phyloP scores from a whole-genome alignment of 1,284 basidiomycete species.

The Taiwanofungus camphoratus region DNA sequence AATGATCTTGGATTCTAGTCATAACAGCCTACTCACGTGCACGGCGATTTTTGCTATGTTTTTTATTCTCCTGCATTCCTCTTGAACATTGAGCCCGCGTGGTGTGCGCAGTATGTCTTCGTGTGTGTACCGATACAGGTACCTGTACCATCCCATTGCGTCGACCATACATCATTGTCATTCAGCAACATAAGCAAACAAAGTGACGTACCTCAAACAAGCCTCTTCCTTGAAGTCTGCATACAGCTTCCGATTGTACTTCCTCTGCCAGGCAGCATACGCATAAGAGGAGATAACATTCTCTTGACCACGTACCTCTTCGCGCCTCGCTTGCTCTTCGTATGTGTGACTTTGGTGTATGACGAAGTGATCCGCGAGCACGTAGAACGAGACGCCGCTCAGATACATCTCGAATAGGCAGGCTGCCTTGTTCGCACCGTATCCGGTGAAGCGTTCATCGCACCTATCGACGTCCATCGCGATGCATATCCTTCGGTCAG shows the following conservation, averaged over 20 bases:
- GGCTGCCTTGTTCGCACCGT: slow-evolving; percentile 70
- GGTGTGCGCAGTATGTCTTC: slow-evolving; percentile 43
- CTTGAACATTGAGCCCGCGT: slow-evolving; percentile 46
- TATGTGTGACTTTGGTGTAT: slow-evolving; percentile 82
- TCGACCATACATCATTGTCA: not conserved
- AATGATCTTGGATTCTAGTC: no score
- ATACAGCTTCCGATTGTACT: slow-evolving; percentile 72
- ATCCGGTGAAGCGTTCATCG: slow-evolving; percentile 85
- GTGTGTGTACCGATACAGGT: slow-evolving; percentile 43
- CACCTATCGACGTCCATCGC: slow-evolving; percentile 49
- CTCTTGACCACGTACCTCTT: slow-evolving; percentile 44
- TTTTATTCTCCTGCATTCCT: slow-evolving; percentile 62
- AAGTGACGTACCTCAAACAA: slow-evolving; percentile 49
- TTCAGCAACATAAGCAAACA: not conserved
- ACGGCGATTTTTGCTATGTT: slow-evolving; percentile 37
- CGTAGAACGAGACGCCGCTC: slow-evolving; percentile 69
- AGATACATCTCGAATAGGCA: slow-evolving; percentile 64
- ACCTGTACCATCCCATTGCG: slow-evolving; percentile 16
- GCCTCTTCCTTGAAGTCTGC: slow-evolving; percentile 71
- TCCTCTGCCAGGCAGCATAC: slow-evolving; percentile 40
- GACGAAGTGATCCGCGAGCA: slow-evolving; percentile 80
- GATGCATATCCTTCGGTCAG: slow-evolving; percentile 20
- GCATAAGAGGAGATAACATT: not conserved
- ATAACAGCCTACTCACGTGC: slow-evolving; percentile 35
- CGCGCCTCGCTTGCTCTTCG: slow-evolving; percentile 64